Base-by-base conservation (phyloP, 441 rosid species). In the Aleurites moluccanus region DNA sequence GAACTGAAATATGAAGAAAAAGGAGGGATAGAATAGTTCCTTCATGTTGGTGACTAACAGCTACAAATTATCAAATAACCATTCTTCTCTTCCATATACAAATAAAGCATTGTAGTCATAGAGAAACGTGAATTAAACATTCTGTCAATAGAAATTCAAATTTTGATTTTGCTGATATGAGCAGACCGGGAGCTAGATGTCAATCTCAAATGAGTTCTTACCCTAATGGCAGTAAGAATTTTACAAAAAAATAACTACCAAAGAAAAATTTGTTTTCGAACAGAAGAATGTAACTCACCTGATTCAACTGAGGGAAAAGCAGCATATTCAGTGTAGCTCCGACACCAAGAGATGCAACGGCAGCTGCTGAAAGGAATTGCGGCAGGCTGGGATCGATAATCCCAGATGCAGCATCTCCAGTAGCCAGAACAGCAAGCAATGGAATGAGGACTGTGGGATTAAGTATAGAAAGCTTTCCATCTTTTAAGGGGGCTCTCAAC, bases 361-460 rank as follows among this genome's bases (percentile, higher is more conserved):
- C 91, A 73, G 89, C 95, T 75, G 87, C 83, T 78, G 96, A 84
- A 83, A 95, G 90, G 75, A 91, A 73, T 82, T 87, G 95, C 72
- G 98, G 98, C 85, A 95, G 83, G 86, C 88, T 83, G 78, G 98
- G 98, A 86, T 93, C 93, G 77, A 91, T 84, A 23, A 90, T 65
- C 76, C 92, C 89, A 55, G 98, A 86, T 78, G 93, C 97, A 85
- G 91, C 98, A 80, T 93, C 97, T 78, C 98, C 98, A 69, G 90
- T 81, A 76, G 92, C 96, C 75, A 95, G 83, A 80, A 89, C 77
- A 77, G 90, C 91, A 75, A 91, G 81, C 61, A 95, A 80, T 45
- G 97, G 90, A 59, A 95, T 77, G 64, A 91, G 81, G 77, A 86
- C 70, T 56, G 90, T 79, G 6, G 97, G 97, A 64, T 76, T 84